A percentile compares a stretch with the other conserved stretches of the same genome.
These are phyloP conservation scores for Tephrocybe sp. DNA, from an alignment of 768 basidiomycete genomes.

Conservation along the genomic window DNA sequence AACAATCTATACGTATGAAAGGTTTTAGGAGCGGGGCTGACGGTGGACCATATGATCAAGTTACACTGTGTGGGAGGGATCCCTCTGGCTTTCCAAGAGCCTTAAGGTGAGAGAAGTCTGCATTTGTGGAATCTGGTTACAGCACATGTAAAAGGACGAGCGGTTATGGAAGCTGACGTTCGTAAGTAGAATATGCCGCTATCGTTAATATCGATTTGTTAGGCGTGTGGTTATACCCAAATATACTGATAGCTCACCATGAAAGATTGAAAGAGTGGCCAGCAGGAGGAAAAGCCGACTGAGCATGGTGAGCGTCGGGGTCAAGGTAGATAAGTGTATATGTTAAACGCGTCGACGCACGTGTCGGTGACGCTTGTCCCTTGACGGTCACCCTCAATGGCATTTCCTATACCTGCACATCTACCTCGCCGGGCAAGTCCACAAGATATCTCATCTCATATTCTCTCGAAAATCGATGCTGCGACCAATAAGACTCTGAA, in stretches of 20 bases:
- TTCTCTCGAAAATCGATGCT: constrained; percentile 70
- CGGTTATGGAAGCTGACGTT: constrained; percentile 49
- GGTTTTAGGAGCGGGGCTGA: background rate
- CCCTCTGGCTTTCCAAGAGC: constrained; percentile 73
- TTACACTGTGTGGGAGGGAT: constrained; percentile 62
- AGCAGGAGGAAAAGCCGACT: constrained; percentile 46
- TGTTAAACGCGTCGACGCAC: constrained; percentile 16
- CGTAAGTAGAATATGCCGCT: constrained; percentile 84
- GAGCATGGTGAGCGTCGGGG: constrained; percentile 36
- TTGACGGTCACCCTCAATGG: constrained; percentile 44
- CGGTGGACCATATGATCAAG: constrained; percentile 15
- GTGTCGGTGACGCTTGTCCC: constrained; percentile 18
- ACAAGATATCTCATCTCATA: constrained; percentile 68
- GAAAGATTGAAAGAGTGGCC: constrained; percentile 49
- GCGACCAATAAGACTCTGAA: constrained; percentile 58
- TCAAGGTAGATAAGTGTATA: too few species aligned
- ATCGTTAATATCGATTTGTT: constrained; percentile 11
- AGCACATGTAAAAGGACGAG: background rate
- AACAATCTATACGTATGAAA: constrained; percentile 49
- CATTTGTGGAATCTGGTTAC: constrained; percentile 5
- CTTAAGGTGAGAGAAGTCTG: constrained; percentile 78
- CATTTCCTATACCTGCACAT: constrained; percentile 72
- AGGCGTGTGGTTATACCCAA: constrained; percentile 3
- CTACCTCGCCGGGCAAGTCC: constrained; percentile 62
- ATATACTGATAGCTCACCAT: constrained; percentile 40